Base-by-base conservation (phyloP, 176 grass and related monocot species). In the Oryza australiensis region DNA sequence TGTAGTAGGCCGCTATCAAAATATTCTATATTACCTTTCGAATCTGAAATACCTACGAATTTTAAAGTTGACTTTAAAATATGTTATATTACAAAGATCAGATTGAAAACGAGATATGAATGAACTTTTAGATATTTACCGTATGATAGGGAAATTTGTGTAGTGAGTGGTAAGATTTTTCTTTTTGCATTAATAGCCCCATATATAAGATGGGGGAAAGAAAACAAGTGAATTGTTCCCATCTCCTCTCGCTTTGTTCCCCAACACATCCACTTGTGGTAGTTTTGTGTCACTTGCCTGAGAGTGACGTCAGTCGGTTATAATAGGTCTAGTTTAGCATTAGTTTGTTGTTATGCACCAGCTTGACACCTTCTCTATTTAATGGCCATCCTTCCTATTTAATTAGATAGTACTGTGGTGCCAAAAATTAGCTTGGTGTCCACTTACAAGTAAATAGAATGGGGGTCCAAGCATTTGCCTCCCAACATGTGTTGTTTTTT, bases 351-450 rank as follows among this genome's bases (percentile, higher is more conserved):
- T 26, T 43, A 30, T 66, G 62, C 62, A 28, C 18, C 29, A 66
- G 46, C 3, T 59, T 0, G 12, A 32, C 26, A 32, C 26, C 79
- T n/a, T 27, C 5, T 60, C 60, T 82, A 33, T 38, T 40, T 20
- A 43, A 46, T 53, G 26, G 66, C 10, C 26, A 16, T 81, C 12
- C 5, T 7, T n/a, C 1, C 45, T 26, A 9, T 59, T 84, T 32
- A 37, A 43, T 67, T 68, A 55, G 57, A 22, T 60, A 1, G 45
- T 62, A 29, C 23, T 2, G 74, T 78, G 74, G 74, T 53, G 41
- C 33, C 57, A 30, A 33, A 59, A 66, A 80, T 75, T 75, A 89
- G 82, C 76, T 85, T 45, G 34, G 20, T 32, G 76, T 55, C 53
- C 28, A 63, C 46, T 79, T 75, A 27, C 69, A 84, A 88, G 41